Base-by-base conservation (phyloP, 768 basidiomycete genomes). In the Phaeotremella skinneri region DNA sequence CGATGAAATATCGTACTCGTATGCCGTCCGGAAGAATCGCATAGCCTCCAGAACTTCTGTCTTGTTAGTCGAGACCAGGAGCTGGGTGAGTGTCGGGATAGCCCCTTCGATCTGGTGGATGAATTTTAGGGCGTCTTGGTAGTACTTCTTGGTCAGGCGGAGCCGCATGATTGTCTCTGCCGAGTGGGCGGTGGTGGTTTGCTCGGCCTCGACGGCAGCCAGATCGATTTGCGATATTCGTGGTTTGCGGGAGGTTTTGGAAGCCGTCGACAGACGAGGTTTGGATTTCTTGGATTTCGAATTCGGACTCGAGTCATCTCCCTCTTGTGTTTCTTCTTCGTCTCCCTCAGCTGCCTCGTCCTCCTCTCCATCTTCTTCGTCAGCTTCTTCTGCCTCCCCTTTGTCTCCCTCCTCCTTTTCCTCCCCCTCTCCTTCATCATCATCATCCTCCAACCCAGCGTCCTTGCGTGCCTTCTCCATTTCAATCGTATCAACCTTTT, bases 1-100 rank as follows among this genome's bases (percentile, higher is more conserved):
- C 34, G 83, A 82, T 39, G 85, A 82, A 51, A 98, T 84, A 65
- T 89, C 81, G 71, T 93, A 96, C 70, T 87, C 87, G 66, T 86
- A 83, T 0, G 88, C 84, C 4, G 87, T 82, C 48, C 85, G 82
- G 83, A 92, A 97, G 76, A 94, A 98, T 27, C 94, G 73, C 76
- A 81, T 81, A 16, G 78, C 73, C 59, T 80, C 80, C 49, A 81
- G 68, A 0, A 80, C 80, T 61, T 81, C 80, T 25, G 79, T 73
- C 58, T 79, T 80, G 45, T 72, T 78, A 16, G 78, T 97, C 49
- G 89, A 91, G 1, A 90, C 91, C 26, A 98, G 82, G 4, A 99
- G 76, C 65, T 88, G 83, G 52, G 83, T 83, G 45, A 96, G 81
- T 1, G 81, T 82, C 3, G 86, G 85, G 81, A 90, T 85, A 2